These are phyloP conservation scores for Dothideomycetes sp. DNA, from an alignment of 2,329 filamentous ascomycete genomes.

Conservation along the genomic window DNA sequence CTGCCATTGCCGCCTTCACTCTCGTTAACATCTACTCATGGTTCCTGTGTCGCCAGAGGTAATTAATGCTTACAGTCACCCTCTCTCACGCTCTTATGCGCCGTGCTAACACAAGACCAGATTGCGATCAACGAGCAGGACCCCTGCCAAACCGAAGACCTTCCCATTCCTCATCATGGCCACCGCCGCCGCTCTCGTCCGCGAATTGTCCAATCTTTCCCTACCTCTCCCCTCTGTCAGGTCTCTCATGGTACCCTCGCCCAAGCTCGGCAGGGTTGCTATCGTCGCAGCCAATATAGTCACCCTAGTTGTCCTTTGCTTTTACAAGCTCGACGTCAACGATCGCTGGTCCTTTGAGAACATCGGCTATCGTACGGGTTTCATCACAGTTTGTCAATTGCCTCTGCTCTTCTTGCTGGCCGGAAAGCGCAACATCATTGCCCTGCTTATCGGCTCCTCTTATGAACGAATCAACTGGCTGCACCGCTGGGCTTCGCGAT, in stretches of 20 bases:
- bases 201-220: conserved; percentile 45
- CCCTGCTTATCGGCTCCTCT: conserved; percentile 51
- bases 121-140: conserved; percentile 35
- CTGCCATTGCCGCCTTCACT: conserved; percentile 35
- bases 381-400: conserved; percentile 44
- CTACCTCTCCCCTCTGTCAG: conserved; percentile 28
- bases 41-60: conserved; percentile 43
- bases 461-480: conserved; percentile 66
- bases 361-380: conserved; percentile 48
- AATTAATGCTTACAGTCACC: conserved; percentile 16
- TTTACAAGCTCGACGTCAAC: conserved; percentile 45
- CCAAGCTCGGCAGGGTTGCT: conserved; percentile 30
- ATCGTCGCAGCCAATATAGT: conserved; percentile 40
- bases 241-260: conserved; percentile 29
- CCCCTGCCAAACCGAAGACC: conserved; percentile 46
- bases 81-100: not conserved
- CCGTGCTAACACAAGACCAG: conserved; percentile 24
- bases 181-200: conserved; percentile 44
- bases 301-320: conserved; percentile 45
- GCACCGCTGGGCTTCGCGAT: conserved; percentile 62
- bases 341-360: conserved; percentile 45
- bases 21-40: conserved; percentile 40
- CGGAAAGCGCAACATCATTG: conserved; percentile 51
- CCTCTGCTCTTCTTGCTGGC: conserved; percentile 49
- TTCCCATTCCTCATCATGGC: conserved; percentile 40